Evolutionary conservation across 441 rosid genomes (phyloP).

Genomic region (Viola pubescens): DNA sequence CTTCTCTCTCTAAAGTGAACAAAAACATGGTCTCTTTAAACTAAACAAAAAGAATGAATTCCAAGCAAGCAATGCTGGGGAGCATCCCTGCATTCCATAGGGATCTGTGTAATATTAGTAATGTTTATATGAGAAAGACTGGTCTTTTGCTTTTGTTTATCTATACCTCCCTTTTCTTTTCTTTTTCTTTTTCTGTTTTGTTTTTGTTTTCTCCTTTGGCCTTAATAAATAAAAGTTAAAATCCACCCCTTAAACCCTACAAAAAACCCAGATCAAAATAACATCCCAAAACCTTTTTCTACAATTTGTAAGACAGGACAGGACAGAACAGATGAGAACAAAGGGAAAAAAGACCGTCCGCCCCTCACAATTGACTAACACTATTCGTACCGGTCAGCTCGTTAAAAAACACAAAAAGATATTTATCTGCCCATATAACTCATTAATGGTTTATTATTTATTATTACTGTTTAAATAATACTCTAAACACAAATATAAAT

Average conservation of each 20-base stretch:
- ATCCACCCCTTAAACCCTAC: slow-evolving; percentile 26
- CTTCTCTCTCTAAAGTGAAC: slow-evolving; percentile 17
- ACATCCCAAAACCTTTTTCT: neutral
- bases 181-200: neutral
- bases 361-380: no score
- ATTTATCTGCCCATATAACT: no score
- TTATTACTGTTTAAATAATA: no score
- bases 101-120: slow-evolving; percentile 43
- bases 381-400: no score
- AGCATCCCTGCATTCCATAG: slow-evolving; percentile 50
- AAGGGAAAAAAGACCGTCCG: no score
- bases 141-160: slow-evolving; percentile 8
- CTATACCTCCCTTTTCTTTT: neutral
- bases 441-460: no score
- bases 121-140: slow-evolving; percentile 27
- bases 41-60: slow-evolving; percentile 54
- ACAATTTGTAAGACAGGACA: neutral
- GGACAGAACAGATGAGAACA: no score
- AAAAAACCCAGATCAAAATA: slow-evolving; percentile 20
- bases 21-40: slow-evolving; percentile 43
- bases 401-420: no score
- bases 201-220: neutral
- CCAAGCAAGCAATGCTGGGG: slow-evolving; percentile 43
- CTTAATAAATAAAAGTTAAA: neutral
- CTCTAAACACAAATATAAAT: no score